A percentile compares a stretch with the other conserved stretches of the same genome.
These are phyloP conservation scores for Chlorella sp. DNA, from an alignment of 139 green algal species.

Conservation along the genomic window DNA sequence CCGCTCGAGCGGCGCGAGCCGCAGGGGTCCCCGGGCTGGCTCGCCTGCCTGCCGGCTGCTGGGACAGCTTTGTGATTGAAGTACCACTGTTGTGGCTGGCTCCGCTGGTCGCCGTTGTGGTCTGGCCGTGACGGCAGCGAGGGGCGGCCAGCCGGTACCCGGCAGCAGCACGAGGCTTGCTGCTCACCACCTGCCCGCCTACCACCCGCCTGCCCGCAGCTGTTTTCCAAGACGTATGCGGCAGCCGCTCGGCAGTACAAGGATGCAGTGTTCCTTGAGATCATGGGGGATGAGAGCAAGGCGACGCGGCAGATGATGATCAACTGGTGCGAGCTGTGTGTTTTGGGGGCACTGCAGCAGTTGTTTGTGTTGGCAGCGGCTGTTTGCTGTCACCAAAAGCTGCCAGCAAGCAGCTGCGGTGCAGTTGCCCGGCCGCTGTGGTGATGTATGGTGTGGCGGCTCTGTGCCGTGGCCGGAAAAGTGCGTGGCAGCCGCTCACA, in stretches of 20 bases:
- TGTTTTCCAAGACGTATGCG: conserved; percentile 59
- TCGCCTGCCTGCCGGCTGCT: not conserved
- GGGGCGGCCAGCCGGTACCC: no score
- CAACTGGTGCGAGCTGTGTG: not conserved
- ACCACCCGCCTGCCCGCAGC: conserved; percentile 6
- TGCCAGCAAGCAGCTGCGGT: no score
- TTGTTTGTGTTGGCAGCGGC: no score
- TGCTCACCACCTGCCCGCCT: no score
- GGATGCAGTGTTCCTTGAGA: conserved; percentile 60
- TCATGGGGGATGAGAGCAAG: conserved; percentile 67
- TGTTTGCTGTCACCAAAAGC: no score
- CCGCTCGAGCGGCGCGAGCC: no score
- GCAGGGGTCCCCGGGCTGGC: not conserved
- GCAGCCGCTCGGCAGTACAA: conserved; percentile 41
- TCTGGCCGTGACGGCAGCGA: no score
- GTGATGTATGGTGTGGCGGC: no score
- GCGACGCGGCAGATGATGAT: conserved; percentile 72
- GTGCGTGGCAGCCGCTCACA: not conserved
- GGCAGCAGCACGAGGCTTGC: no score
- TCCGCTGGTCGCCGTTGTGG: no score
- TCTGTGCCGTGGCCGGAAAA: no score
- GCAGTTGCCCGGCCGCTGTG: not conserved
- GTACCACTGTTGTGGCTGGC: no score
- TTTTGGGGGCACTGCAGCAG: not conserved
- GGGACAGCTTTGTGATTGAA: not conserved